Evolutionary conservation across 805 yeast species (phyloP).

Genomic region (Candida verbasci): DNA sequence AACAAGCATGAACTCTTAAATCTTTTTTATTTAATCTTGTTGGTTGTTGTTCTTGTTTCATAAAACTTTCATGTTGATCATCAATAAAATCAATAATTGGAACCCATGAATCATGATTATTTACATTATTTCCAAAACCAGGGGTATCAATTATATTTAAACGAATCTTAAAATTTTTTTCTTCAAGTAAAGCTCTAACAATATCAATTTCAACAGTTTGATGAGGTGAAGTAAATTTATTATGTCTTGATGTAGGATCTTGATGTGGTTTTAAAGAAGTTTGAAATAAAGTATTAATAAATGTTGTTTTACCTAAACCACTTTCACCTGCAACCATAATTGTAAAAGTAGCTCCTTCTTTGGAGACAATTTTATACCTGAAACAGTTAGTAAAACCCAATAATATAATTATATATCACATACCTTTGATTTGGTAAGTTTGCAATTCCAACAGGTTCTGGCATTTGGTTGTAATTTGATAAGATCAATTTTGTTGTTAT

Average conservation of each 20-base stretch:
- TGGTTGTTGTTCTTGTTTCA: constrained; percentile 96
- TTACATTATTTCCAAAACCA: constrained; percentile 88
- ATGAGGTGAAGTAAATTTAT: constrained; percentile 49
- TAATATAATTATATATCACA: constrained; percentile 15
- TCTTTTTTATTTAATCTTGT: constrained; percentile 62
- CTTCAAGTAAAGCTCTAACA: constrained; percentile 75
- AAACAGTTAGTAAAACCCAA: constrained; percentile 4
- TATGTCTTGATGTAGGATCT: constrained; percentile 51
- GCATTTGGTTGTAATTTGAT: constrained; percentile 31
- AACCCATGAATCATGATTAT: constrained; percentile 82
- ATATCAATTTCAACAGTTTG: constrained; percentile 78
- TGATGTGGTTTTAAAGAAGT: constrained; percentile 60
- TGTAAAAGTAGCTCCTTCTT: constrained; percentile 73
- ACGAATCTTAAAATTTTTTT: constrained; percentile 72
- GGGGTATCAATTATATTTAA: constrained; percentile 88
- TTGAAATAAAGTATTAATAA: constrained; percentile 80
- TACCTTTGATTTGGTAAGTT: constrained; percentile 72
- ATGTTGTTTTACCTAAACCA: constrained; percentile 91
- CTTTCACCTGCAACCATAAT: constrained; percentile 88
- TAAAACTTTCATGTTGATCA: constrained; percentile 81
- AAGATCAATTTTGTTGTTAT: constrained; percentile 5
- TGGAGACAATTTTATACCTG: constrained; percentile 70
- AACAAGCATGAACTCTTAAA: constrained; percentile 83
- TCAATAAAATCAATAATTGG: constrained; percentile 85
- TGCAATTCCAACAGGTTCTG: constrained; percentile 64